Base-by-base conservation (phyloP, 345 rosid genomes). In the Excoecaria cochinchinensis region DNA sequence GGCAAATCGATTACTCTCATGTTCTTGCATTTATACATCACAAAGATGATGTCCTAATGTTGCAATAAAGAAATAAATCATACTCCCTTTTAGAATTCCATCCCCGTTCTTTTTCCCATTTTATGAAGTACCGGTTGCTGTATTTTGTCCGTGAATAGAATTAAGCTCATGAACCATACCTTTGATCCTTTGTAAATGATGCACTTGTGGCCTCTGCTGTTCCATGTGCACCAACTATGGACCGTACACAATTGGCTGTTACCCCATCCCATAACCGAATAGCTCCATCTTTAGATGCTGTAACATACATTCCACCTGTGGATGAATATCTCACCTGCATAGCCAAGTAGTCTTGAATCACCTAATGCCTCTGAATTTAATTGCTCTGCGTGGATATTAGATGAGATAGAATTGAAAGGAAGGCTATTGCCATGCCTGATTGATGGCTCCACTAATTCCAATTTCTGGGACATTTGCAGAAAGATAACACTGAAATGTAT, bases 221-320 rank as follows among this genome's bases (percentile, higher is more conserved):
- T 67, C 93, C 93, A 72, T 93, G 97, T 24, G 97, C 98, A 79
- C 84, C 84, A 69, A 72, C 84, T 31, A 91, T 85, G 71, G 93
- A 80, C 38, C 93, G 93, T 68, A 89, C 77, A 76, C 93, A 89
- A 73, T 75, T 85, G 46, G 97, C 89, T 17, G 80, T 90, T 10
- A 89, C 84, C 65, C 97, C 97, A 68, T 89, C 98, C 91, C 89
- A 91, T 64, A 93, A 84, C 72, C 91, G 84, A 74, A 91, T 78
- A 77, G 87, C 84, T 72, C 98, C 91, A 81, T 93, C 98, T 80
- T 93, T 93, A 69, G 93, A 90, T 72, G 97, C 93, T 48, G 97
- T 87, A 39, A 91, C 90, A 69, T 93, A 90, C 85, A 91, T 81
- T 71, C 91, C 83, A 67, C 97, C 98, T 0, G 88, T 85, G 36